Conservation (phyloP, 2,329 filamentous ascomycete genomes). For the Incumbomyces lentus region DNA sequence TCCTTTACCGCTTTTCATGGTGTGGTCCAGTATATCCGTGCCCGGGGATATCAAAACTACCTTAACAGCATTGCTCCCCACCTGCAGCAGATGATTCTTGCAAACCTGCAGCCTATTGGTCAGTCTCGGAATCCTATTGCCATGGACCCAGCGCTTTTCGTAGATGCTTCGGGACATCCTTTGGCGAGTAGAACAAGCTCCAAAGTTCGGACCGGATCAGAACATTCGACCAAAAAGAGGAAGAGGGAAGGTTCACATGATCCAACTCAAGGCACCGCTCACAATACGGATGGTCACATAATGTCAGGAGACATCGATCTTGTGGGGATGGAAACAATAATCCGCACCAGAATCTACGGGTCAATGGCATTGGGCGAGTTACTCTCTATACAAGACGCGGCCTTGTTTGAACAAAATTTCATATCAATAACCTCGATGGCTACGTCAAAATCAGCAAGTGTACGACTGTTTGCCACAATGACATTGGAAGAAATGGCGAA, state of each 20-base stretch:
- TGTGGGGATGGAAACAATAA: conserved; percentile 77
- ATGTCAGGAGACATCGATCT: conserved; percentile 94
- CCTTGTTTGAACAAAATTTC: conserved; percentile 42
- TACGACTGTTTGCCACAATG: conserved; percentile 72
- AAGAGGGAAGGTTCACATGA: conserved; percentile 77
- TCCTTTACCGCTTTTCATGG: conserved; percentile 80
- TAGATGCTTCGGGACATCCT: conserved; percentile 81
- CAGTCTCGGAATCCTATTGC: conserved; percentile 82
- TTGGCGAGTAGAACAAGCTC: conserved; percentile 46
- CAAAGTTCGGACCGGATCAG: conserved; percentile 33
- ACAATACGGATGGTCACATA: conserved; percentile 97
- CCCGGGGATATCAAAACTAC: conserved; percentile 55
- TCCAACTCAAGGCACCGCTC: conserved; percentile 57
- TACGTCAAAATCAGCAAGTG: conserved; percentile 66
- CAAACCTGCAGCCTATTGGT: conserved; percentile 84
- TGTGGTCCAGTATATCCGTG: conserved; percentile 27
- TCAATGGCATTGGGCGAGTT: conserved; percentile 77
- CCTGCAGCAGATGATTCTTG: conserved; percentile 67
- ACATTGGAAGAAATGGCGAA: conserved; percentile 82
- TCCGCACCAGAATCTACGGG: conserved; percentile 80
- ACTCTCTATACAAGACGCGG: conserved; percentile 63
- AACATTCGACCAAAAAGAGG: conserved; percentile 51
- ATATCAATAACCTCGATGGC: conserved; percentile 60
- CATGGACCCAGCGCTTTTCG: conserved; percentile 81
- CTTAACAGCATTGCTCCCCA: conserved; percentile 64